Evolutionary conservation across 2,329 filamentous ascomycete species (phyloP).

Genomic region (Sphaceloma murrayae): DNA sequence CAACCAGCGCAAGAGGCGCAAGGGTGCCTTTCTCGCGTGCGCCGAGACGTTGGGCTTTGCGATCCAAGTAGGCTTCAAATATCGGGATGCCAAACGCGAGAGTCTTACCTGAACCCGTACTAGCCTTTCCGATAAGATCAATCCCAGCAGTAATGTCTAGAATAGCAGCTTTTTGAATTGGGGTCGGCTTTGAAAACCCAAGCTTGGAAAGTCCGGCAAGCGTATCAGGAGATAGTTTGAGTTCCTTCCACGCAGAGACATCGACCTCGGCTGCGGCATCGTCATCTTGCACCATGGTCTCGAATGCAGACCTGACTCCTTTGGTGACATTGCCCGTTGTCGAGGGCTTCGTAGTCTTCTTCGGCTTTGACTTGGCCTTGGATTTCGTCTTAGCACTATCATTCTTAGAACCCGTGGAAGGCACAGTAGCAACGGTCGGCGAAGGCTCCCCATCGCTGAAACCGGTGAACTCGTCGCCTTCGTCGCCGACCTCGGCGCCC

Average conservation of each 20-base stretch:
- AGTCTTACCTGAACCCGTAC: conserved; percentile 94
- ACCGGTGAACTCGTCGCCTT: conserved; percentile 28
- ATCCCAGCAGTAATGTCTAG: conserved; percentile 72
- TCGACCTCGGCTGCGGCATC: conserved; percentile 53
- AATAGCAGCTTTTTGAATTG: conserved; percentile 71
- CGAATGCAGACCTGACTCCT: conserved; percentile 38
- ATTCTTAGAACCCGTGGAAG: conserved; percentile 20
- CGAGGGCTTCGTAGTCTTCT: conserved; percentile 14
- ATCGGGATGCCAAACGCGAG: conserved; percentile 92
- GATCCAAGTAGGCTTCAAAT: conserved; percentile 66
- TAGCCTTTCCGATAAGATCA: conserved; percentile 91
- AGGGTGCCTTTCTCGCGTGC: conserved; percentile 26
- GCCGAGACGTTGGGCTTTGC: conserved; percentile 25
- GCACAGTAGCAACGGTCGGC: conserved; percentile 17
- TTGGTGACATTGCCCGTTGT: neutral
- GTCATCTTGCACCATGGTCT: conserved; percentile 32
- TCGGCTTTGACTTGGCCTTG: conserved; percentile 22
- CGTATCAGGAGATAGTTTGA: conserved; percentile 63
- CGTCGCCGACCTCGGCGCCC: conserved; percentile 8
- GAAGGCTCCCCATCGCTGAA: conserved; percentile 29
- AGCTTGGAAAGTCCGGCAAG: conserved; percentile 68
- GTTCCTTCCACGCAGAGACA: conserved; percentile 65
- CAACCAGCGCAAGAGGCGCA: conserved; percentile 56
- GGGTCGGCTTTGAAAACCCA: conserved; percentile 69
- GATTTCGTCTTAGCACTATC: conserved; percentile 23